A percentile compares a stretch with the other conserved stretches of the same genome.
phyloP scores from a whole-genome alignment of 1,139 yeast genomes.

The Taphrina betulina region DNA sequence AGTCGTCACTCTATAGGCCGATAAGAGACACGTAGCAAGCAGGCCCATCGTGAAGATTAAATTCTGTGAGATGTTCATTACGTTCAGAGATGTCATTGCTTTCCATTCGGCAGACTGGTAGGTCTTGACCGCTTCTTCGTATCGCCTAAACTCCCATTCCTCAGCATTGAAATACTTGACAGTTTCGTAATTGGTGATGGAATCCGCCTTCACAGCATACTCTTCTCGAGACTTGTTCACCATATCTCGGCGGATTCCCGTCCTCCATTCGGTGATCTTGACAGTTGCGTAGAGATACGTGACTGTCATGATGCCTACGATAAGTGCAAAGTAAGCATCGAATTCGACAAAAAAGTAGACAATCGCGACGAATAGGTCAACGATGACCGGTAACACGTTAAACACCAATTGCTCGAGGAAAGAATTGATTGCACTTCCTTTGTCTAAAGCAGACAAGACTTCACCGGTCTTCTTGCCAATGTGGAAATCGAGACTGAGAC shows the following conservation, averaged over 20 bases:
- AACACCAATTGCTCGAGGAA: conserved; percentile 66
- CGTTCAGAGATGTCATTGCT: conserved; percentile 89
- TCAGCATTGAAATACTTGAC: conserved; percentile 95
- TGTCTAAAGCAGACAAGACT: conserved; percentile 86
- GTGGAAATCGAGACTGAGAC: conserved; percentile 86
- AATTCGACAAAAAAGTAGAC: conserved; percentile 92
- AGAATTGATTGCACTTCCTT: conserved; percentile 93
- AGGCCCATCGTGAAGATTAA: conserved; percentile 84
- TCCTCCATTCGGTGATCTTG: conserved; percentile 91
- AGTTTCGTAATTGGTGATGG: conserved; percentile 87
- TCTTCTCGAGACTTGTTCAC: conserved; percentile 91
- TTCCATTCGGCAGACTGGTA: conserved; percentile 82
- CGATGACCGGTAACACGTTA: conserved; percentile 84
- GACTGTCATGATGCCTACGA: conserved; percentile 79
- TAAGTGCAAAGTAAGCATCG: conserved; percentile 80
- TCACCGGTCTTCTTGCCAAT: conserved; percentile 92
- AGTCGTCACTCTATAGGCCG: conserved; percentile 81
- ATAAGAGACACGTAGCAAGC: conserved; percentile 97
- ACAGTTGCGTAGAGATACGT: conserved; percentile 84
- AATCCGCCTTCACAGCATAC: conserved; percentile 90
- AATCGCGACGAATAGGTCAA: conserved; percentile 68
- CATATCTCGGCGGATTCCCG: conserved; percentile 83
- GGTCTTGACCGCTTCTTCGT: conserved; percentile 68
- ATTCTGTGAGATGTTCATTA: conserved; percentile 86
- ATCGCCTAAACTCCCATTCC: conserved; percentile 70